Base-by-base conservation (phyloP, 2,329 filamentous ascomycete species). In the Penicillium aurantiogriseum region DNA sequence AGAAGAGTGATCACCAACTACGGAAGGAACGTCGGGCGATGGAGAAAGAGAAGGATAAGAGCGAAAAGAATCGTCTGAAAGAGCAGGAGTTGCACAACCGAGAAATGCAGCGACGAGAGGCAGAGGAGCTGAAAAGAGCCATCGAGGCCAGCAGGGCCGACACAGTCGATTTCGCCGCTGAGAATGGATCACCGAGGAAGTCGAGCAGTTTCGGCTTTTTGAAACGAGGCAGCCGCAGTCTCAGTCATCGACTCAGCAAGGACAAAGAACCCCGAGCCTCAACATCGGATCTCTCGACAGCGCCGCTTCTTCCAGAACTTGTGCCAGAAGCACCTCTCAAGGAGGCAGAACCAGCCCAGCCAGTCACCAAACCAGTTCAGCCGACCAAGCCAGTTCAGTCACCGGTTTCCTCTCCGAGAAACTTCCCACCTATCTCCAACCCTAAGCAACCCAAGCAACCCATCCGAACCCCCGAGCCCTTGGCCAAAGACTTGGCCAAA, bases 151-250 rank as follows among this genome's bases (percentile, higher is more conserved):
- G 87, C 75, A 89, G 84, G 70, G 80, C 80, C 58, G 81, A 83
- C 9, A 84, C 86, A 10, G 81, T 78, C 2, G 83, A 87, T 36
- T 83, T 71, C 39, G 70, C 69, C 43, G 70, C 69, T 8, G 70
- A 73, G 19, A 68, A 67, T 38, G 68, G 65, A 5, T 79, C 85
- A 7, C 64, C 69, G 23, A 75, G 71, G 50, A 74, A 72, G 25
- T 63, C 74, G 9, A 64, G 71, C 50, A 74, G 78, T 8, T 77
- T 94, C 42, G 85, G 85, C 67, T 82, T 90, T 44, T 86, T 89
- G 62, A 84, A 87, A 64, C 82, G 87, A 54, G 85, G 85, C 10
- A 91, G 88, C 72, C 93, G 90, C 77, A 92, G 90, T 62, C 83
- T 96, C 78, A 85, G 89, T 48, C 85, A 88, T 61, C 91, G 88